Evolutionary conservation across 2,329 filamentous ascomycete species (phyloP).

Genomic region (Ceratocystis lukuohia): DNA sequence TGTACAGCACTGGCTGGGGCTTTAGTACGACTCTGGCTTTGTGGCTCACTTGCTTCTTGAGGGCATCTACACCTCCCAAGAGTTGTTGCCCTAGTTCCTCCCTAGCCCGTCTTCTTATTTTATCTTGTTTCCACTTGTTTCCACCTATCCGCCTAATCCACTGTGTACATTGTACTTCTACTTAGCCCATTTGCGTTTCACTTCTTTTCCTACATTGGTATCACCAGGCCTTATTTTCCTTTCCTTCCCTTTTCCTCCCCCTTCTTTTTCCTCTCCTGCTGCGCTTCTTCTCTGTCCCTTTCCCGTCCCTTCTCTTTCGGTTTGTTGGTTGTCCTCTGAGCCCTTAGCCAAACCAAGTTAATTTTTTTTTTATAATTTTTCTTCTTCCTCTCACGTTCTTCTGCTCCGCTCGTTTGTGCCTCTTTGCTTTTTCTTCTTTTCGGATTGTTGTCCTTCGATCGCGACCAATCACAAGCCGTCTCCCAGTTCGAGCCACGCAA

Average conservation of each 20-base stretch:
- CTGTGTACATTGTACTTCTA: not conserved
- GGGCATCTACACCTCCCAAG: not conserved
- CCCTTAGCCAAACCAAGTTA: conserved; percentile 9
- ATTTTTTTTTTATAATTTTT: conserved; percentile 18
- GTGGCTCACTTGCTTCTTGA: not conserved
- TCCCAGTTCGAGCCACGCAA: conserved; percentile 10
- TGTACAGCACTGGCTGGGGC: not conserved
- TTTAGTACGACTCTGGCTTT: not conserved
- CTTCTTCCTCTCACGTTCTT: conserved; percentile 11
- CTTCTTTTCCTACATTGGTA: not conserved
- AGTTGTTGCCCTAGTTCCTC: not conserved
- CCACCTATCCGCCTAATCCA: not conserved
- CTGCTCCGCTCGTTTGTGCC: conserved; percentile 18
- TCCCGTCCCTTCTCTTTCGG: conserved; percentile 11
- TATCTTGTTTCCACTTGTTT: conserved; percentile 6
- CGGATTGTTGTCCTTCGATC: conserved; percentile 4
- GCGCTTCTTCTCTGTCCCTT: conserved; percentile 8
- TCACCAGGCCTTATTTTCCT: conserved; percentile 16
- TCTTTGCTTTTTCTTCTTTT: conserved; percentile 4
- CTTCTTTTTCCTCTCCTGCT: conserved; percentile 11
- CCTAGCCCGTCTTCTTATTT: conserved; percentile 5
- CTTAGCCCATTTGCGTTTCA: not conserved
- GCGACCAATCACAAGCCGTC: conserved; percentile 3
- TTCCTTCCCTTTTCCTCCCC: not conserved
- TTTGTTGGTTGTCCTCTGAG: conserved; percentile 13